Percentiles rank a stretch among this genome's conserved stretches.
Conservation (phyloP, 768 basidiomycete genomes). For the Boletus sp. region DNA sequence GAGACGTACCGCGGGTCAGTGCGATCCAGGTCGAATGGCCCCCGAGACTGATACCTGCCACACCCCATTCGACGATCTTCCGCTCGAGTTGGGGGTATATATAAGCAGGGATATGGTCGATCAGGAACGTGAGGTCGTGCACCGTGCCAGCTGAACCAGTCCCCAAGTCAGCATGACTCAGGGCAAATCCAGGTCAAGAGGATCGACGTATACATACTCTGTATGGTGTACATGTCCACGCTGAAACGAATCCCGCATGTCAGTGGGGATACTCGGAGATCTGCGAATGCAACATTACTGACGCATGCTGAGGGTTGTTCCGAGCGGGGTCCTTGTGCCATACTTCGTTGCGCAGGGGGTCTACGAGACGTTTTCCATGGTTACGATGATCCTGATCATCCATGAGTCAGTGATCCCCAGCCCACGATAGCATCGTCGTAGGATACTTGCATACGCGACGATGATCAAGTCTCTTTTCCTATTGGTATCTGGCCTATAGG, state of each 20-base stretch:
- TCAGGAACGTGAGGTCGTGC: slow-evolving; percentile 73
- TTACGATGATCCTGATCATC: slow-evolving; percentile 32
- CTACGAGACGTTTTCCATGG: slow-evolving; percentile 28
- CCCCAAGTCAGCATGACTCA: background rate
- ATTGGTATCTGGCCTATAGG: slow-evolving; percentile 8
- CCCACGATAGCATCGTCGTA: background rate
- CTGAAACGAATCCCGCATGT: slow-evolving; percentile 12
- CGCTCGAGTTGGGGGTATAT: slow-evolving; percentile 69
- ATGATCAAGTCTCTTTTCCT: slow-evolving; percentile 29
- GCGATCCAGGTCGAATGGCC: slow-evolving; percentile 83
- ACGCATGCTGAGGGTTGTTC: slow-evolving; percentile 31
- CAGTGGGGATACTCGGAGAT: background rate
- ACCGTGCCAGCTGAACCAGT: slow-evolving; percentile 52
- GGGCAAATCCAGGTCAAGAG: background rate
- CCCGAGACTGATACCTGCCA: slow-evolving; percentile 77
- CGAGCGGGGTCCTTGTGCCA: slow-evolving; percentile 24
- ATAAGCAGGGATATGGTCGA: slow-evolving; percentile 75
- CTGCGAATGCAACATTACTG: slow-evolving; percentile 3
- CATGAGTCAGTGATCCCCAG: background rate
- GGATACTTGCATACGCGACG: slow-evolving; percentile 26
- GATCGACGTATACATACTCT: slow-evolving; percentile 19
- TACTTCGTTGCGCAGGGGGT: slow-evolving; percentile 22
- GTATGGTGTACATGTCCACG: slow-evolving; percentile 33
- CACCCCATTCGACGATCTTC: slow-evolving; percentile 62
- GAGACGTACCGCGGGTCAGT: slow-evolving; percentile 43